Conservation (phyloP, 73 alveolate species). For the Blepharisma japonicum region DNA sequence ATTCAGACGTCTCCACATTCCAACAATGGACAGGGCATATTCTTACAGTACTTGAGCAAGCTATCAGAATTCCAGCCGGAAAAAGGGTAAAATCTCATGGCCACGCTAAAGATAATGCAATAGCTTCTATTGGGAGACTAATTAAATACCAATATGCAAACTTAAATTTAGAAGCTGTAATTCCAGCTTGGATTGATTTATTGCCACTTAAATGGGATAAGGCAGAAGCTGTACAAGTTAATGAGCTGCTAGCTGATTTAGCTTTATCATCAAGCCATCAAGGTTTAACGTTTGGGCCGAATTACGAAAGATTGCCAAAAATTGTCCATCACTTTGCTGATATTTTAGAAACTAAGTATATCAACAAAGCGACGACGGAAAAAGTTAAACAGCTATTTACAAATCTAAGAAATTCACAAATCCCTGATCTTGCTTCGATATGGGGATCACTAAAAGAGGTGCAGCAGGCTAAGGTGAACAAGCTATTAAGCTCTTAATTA, state of each 20-base stretch:
- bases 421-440: background rate
- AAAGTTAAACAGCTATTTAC: background rate
- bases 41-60: conserved; percentile 45
- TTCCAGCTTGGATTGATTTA: conserved; percentile 45
- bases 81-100: conserved; percentile 55
- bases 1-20: conserved; percentile 46
- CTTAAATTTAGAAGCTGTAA: background rate
- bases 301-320: background rate
- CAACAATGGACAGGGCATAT: conserved; percentile 36
- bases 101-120: conserved; percentile 82
- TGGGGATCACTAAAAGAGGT: conserved; percentile 8
- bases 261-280: background rate
- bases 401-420: background rate
- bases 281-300: background rate
- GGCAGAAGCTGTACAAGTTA: conserved; percentile 52
- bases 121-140: conserved; percentile 78
- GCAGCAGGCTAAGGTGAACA: background rate
- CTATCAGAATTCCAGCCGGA: conserved; percentile 48
- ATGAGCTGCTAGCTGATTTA: conserved; percentile 48
- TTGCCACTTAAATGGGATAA: conserved; percentile 66
- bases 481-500: background rate
- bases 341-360: conserved; percentile 21
- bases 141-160: conserved; percentile 42
- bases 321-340: conserved; percentile 17
- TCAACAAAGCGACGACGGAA: background rate